Percentiles rank a stretch among this genome's conserved stretches.
These are phyloP conservation scores for Yarrowia bubula DNA, from an alignment of 805 yeast genomes.

Conservation along the genomic window DNA sequence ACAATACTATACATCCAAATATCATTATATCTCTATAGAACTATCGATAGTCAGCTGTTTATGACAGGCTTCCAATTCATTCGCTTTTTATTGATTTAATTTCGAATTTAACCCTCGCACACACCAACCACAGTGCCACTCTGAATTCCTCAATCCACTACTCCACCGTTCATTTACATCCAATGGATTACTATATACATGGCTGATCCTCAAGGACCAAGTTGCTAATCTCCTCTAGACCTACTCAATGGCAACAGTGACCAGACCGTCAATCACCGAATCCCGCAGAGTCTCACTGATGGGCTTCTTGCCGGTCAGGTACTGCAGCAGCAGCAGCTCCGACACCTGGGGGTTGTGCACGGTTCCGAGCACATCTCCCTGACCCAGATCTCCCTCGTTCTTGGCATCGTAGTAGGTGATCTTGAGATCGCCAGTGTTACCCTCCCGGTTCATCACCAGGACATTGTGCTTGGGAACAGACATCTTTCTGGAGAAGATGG, in stretches of 20 bases:
- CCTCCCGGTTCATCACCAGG: slow-evolving; percentile 54
- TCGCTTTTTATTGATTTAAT: too few species aligned
- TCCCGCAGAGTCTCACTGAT: slow-evolving; percentile 55
- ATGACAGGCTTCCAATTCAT: too few species aligned
- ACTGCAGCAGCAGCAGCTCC: slow-evolving; percentile 68
- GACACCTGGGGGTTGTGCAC: slow-evolving; percentile 63
- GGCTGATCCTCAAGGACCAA: background rate
- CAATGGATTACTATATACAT: slow-evolving; percentile 12
- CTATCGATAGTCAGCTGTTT: background rate
- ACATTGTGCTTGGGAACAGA: slow-evolving; percentile 74
- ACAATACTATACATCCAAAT: too few species aligned
- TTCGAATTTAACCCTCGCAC: too few species aligned
- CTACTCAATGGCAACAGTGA: slow-evolving; percentile 28
- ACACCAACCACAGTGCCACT: too few species aligned
- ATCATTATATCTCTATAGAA: too few species aligned
- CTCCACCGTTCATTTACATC: background rate
- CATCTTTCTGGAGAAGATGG: slow-evolving; percentile 61
- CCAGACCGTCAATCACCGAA: slow-evolving; percentile 44
- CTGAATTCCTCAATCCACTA: too few species aligned
- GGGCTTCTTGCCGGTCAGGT: slow-evolving; percentile 68
- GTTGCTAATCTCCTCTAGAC: background rate
- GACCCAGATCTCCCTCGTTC: slow-evolving; percentile 35
- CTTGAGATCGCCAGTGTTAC: slow-evolving; percentile 47
- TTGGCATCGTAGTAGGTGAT: slow-evolving; percentile 46
- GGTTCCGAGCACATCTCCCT: slow-evolving; percentile 49